A percentile compares a stretch with the other conserved stretches of the same genome.
phyloP scores from a whole-genome alignment of 129 eudicot species.

The Helianthus annuus region DNA sequence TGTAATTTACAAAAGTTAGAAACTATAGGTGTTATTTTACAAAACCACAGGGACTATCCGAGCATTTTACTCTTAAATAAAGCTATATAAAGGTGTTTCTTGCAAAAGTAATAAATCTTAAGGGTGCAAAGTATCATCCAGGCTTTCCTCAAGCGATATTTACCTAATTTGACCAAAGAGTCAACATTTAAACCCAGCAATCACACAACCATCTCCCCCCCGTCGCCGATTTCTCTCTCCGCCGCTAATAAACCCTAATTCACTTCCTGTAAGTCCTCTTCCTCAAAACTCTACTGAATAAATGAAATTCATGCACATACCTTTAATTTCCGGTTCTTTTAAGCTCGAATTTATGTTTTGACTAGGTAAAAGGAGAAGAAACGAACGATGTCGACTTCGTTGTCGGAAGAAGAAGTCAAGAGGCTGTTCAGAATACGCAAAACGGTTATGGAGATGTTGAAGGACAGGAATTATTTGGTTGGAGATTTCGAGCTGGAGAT shows the following conservation, averaged over 20 bases:
- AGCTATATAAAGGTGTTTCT: background rate
- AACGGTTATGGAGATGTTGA: conserved; percentile 84
- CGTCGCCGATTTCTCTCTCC: conserved; percentile 15
- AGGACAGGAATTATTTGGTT: conserved; percentile 73
- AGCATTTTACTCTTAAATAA: too few species aligned
- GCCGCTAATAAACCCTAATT: conserved; percentile 30
- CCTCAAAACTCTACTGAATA: background rate
- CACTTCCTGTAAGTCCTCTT: conserved; percentile 17
- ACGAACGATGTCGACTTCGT: conserved; percentile 40
- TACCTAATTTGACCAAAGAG: conserved; percentile 5
- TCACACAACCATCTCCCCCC: background rate
- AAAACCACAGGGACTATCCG: too few species aligned
- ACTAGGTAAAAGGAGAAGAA: conserved; percentile 1
- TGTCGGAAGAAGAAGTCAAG: conserved; percentile 70
- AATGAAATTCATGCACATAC: background rate
- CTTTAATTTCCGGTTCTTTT: background rate
- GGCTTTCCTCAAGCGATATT: conserved; percentile 1
- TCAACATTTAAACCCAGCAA: conserved; percentile 13
- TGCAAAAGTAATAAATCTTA: background rate
- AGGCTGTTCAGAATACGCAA: conserved; percentile 63
- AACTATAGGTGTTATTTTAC: too few species aligned
- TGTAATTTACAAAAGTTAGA: too few species aligned
- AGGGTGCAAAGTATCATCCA: conserved; percentile 18
- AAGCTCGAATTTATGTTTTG: conserved; percentile 8
- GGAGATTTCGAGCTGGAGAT: conserved; percentile 66